A percentile compares a stretch with the other conserved stretches of the same genome.
These are phyloP conservation scores for Jacaranda copaia DNA, from an alignment of 257 asterid genomes.

Conservation along the genomic window DNA sequence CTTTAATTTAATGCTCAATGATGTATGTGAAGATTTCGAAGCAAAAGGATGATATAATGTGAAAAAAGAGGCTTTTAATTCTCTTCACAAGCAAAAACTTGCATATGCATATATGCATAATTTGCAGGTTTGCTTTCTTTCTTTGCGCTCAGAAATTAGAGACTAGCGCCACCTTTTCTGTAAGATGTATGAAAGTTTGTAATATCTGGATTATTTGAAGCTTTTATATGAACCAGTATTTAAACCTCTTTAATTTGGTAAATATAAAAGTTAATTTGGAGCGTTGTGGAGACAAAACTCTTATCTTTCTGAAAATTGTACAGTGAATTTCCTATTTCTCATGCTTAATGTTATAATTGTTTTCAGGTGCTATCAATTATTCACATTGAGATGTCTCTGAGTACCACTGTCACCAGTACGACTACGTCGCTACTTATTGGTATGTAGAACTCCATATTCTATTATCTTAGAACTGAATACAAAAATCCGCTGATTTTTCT, in stretches of 20 bases:
- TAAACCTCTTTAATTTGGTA: constrained; percentile 5
- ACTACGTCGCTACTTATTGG: constrained; percentile 43
- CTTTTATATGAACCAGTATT: not conserved
- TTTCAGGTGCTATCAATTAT: constrained; percentile 29
- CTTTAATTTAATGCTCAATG: not conserved
- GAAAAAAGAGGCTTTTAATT: not conserved
- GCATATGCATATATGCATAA: not conserved
- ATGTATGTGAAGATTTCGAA: not conserved
- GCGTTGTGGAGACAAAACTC: not conserved
- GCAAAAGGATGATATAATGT: not conserved
- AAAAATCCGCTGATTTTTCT: not conserved
- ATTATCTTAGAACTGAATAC: not conserved
- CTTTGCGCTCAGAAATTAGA: not conserved
- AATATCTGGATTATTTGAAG: constrained; percentile 11
- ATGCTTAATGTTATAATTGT: not conserved
- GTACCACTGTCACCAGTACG: constrained; percentile 46
- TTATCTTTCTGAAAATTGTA: not conserved
- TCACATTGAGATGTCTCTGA: constrained; percentile 45
- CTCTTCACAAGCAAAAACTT: constrained; percentile 9
- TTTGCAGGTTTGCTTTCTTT: not conserved
- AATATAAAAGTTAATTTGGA: not conserved
- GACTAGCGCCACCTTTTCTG: not conserved
- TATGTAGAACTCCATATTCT: constrained; percentile 28
- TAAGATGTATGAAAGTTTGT: not conserved
- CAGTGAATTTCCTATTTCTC: not conserved